phyloP scores from a whole-genome alignment of 179 eudicot genomes.

The Heliamphora pulchella region DNA sequence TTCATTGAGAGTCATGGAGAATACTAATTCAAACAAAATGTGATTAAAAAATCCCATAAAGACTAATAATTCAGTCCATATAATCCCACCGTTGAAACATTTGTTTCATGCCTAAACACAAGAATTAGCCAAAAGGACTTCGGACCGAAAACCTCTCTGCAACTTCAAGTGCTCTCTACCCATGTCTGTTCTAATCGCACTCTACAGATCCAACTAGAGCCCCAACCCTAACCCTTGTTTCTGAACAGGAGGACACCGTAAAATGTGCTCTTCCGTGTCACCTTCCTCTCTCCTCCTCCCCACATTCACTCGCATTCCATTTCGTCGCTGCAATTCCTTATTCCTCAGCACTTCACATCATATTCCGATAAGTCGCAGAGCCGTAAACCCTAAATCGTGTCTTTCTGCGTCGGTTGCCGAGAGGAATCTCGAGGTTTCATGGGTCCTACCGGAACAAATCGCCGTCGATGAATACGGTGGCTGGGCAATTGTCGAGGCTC shows the following conservation, averaged over 20 bases:
- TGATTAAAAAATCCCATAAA: too few relatives aligned
- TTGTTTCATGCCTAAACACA: too few relatives aligned
- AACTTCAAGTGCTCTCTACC: neutral
- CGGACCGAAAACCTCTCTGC: too few relatives aligned
- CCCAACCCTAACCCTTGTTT: neutral
- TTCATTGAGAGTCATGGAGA: too few relatives aligned
- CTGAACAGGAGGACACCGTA: neutral
- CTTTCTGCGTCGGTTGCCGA: constrained; percentile 28
- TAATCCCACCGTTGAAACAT: too few relatives aligned
- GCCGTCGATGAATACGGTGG: constrained; percentile 45
- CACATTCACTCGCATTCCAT: constrained; percentile 13
- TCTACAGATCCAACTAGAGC: neutral
- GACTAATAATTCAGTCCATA: too few relatives aligned
- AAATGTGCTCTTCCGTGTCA: constrained; percentile 12
- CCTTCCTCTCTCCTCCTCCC: constrained; percentile 26
- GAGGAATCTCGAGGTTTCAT: constrained; percentile 29
- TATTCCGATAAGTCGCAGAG: constrained; percentile 22
- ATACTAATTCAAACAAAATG: too few relatives aligned
- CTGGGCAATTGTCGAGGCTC: constrained; percentile 44
- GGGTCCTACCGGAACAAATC: constrained; percentile 34
- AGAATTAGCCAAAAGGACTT: too few relatives aligned
- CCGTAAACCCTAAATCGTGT: constrained; percentile 22
- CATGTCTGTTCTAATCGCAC: neutral
- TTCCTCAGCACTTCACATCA: constrained; percentile 17
- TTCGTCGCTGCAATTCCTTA: constrained; percentile 13